Conservation (phyloP, 2,329 filamentous ascomycete genomes). For the Claviceps pusilla region DNA sequence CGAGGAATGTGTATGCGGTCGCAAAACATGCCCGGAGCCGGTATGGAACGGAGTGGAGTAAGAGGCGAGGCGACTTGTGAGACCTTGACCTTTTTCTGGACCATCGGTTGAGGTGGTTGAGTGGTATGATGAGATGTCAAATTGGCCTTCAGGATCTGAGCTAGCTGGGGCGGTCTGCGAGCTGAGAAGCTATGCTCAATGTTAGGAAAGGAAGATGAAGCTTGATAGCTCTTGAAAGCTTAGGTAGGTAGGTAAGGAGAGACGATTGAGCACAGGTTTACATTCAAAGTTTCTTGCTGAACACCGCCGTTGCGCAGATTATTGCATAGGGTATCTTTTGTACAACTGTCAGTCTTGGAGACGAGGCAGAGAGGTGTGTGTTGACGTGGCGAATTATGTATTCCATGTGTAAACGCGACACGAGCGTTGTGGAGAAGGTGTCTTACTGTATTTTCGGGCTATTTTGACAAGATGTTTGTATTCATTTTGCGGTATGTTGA, state of each 20-base stretch:
- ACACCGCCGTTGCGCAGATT: neutral
- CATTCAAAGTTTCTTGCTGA: no score
- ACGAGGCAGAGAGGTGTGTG: neutral
- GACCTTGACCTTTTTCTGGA: neutral
- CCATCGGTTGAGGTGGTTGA: neutral
- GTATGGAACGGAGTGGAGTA: neutral
- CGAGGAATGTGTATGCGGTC: neutral
- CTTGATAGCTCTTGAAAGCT: neutral
- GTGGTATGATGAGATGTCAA: neutral
- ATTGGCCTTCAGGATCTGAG: no score
- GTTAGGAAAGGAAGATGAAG: neutral
- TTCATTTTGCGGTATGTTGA: conserved; percentile 1
- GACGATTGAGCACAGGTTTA: no score
- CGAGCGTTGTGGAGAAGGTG: neutral
- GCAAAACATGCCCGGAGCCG: neutral
- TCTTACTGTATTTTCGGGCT: conserved; percentile 1
- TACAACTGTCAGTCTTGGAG: neutral
- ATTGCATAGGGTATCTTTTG: neutral
- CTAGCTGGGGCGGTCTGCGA: neutral
- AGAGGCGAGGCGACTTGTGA: neutral
- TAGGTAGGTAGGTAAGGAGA: neutral
- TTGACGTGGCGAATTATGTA: neutral
- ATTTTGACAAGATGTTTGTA: neutral
- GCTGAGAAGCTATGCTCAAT: conserved; percentile 1
- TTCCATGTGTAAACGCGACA: no score